Conservation (phyloP, 1,139 yeast genomes). For the Suhomyces kunorum region DNA sequence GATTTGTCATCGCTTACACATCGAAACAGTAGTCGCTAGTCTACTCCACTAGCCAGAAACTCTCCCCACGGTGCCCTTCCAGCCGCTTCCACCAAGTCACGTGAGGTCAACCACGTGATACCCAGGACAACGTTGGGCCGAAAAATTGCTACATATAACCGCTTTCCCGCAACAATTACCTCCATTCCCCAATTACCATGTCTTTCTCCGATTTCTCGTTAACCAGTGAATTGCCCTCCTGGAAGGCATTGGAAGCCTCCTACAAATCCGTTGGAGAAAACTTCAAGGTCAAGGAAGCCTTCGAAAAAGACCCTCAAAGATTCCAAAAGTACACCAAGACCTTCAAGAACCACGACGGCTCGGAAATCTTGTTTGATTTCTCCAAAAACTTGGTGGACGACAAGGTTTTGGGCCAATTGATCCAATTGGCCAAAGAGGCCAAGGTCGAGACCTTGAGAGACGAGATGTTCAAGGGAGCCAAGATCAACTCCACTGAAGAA, state of each 20-base stretch:
- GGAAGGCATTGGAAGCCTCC: constrained; percentile 73
- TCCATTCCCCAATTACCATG: constrained; percentile 20
- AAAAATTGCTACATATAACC: constrained; percentile 6
- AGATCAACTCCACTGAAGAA: constrained; percentile 92
- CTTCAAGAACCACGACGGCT: constrained; percentile 80
- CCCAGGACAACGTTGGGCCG: constrained; percentile 12
- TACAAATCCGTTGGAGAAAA: constrained; percentile 67
- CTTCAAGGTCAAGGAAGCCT: constrained; percentile 76
- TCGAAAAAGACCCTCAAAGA: constrained; percentile 70
- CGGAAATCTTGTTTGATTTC: constrained; percentile 88
- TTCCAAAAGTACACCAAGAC: constrained; percentile 74
- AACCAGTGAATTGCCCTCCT: constrained; percentile 78
- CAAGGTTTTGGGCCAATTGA: constrained; percentile 65
- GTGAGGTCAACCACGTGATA: neutral
- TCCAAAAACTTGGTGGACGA: constrained; percentile 92
- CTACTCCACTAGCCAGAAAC: too few relatives aligned
- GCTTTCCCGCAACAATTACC: neutral
- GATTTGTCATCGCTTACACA: too few relatives aligned
- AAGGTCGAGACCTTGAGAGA: constrained; percentile 85
- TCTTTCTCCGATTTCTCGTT: constrained; percentile 55
- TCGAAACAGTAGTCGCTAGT: too few relatives aligned
- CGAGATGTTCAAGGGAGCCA: constrained; percentile 87
- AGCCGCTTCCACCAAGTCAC: constrained; percentile 1
- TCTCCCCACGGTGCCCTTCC: too few relatives aligned
- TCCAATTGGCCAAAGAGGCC: constrained; percentile 87